A percentile compares a stretch with the other conserved stretches of the same genome.
phyloP scores from a whole-genome alignment of 495 filamentous ascomycete species.

The Margaritispora aquatica region DNA sequence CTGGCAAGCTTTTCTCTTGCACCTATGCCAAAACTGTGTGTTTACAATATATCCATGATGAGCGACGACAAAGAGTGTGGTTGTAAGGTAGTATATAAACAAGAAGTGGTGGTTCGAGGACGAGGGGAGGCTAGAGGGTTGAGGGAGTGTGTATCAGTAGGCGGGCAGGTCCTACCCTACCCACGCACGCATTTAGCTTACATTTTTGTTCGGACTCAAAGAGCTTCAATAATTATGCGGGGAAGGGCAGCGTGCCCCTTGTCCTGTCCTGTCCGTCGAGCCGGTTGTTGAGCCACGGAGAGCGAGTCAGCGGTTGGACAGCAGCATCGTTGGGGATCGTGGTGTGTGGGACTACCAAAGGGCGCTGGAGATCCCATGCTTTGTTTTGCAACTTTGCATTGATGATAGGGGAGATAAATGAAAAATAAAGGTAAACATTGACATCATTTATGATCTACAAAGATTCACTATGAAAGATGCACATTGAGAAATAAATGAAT shows the following conservation, averaged over 20 bases:
- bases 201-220: too few relatives aligned
- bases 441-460: background rate
- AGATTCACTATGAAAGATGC: background rate
- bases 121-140: background rate
- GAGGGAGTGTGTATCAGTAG: too few relatives aligned
- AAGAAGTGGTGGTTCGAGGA: background rate
- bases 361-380: too few relatives aligned
- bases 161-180: too few relatives aligned
- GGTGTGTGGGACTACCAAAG: too few relatives aligned
- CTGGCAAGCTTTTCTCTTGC: constrained; percentile 11
- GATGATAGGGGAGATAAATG: background rate
- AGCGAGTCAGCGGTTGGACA: too few relatives aligned
- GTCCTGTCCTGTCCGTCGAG: background rate
- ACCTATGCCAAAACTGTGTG: background rate
- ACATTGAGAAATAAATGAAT: too few relatives aligned
- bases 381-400: too few relatives aligned
- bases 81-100: background rate
- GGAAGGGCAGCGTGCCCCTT: background rate
- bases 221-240: background rate
- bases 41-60: constrained; percentile 23
- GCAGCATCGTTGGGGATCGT: background rate
- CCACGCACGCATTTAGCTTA: too few relatives aligned
- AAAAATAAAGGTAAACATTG: background rate
- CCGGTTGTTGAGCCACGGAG: background rate
- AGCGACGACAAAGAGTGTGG: background rate